Evolutionary conservation across 192 early-diverging fungal genomes (phyloP).

Genomic region (Gamsiella multidivaricata): DNA sequence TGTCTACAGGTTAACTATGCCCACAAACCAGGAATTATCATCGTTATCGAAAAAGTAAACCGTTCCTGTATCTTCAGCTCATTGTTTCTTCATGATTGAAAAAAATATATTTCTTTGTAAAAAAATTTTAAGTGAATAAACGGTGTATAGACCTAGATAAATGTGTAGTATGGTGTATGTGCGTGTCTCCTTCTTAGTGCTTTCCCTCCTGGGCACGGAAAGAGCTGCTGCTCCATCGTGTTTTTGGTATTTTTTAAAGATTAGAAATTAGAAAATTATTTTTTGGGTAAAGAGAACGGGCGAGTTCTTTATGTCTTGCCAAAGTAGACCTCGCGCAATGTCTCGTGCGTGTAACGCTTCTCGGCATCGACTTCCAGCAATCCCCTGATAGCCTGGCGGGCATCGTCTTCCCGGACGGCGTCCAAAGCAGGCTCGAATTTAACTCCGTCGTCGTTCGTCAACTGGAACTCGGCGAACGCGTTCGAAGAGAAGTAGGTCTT

Average conservation of each 20-base stretch:
- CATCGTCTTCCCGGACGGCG: slow-evolving; percentile 25
- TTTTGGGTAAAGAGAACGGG: slow-evolving; percentile 14
- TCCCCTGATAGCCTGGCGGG: slow-evolving; percentile 38
- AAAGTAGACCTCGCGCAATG: slow-evolving; percentile 46
- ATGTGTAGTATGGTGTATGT: not conserved
- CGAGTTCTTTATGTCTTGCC: slow-evolving; percentile 5
- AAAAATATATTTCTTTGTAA: not conserved
- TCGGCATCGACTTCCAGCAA: slow-evolving; percentile 45
- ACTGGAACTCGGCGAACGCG: slow-evolving; percentile 44
- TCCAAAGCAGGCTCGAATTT: slow-evolving; percentile 36
- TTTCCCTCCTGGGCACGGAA: slow-evolving; percentile 12
- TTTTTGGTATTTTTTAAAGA: slow-evolving; percentile 23
- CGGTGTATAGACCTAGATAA: not conserved
- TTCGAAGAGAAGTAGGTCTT: slow-evolving; percentile 38
- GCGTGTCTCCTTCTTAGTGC: not conserved
- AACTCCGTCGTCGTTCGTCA: slow-evolving; percentile 29
- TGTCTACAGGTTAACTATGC: slow-evolving; percentile 43
- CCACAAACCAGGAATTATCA: slow-evolving; percentile 3
- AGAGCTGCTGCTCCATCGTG: slow-evolving; percentile 24
- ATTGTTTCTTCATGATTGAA: not conserved
- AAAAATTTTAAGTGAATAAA: not conserved
- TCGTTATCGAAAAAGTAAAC: not conserved
- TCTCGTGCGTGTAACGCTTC: slow-evolving; percentile 52
- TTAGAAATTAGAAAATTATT: slow-evolving; percentile 2
- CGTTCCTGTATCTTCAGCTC: not conserved